Conservation (phyloP, 75 land plant species). For the Sequoiadendron giganteum region DNA sequence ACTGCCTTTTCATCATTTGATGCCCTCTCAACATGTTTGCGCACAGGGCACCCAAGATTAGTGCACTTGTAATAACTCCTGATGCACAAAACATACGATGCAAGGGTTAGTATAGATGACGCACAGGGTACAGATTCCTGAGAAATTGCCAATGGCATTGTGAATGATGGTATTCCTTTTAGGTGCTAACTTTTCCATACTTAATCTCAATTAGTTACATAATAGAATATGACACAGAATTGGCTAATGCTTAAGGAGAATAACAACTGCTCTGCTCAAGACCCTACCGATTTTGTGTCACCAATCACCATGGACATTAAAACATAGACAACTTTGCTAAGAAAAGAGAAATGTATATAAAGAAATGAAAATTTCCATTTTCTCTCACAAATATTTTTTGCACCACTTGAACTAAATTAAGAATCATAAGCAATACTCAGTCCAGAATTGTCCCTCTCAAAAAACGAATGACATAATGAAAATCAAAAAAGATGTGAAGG, state of each 20-base stretch:
- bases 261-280: background rate
- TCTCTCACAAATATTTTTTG: background rate
- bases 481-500: background rate
- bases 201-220: background rate
- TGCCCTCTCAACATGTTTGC: slow-evolving; percentile 91
- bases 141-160: background rate
- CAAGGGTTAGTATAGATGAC: background rate
- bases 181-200: background rate
- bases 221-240: background rate
- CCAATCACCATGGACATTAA: background rate
- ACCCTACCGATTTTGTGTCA: background rate
- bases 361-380: background rate
- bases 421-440: background rate
- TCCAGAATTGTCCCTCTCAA: background rate
- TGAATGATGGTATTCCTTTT: background rate
- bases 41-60: slow-evolving; percentile 68
- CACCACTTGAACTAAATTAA: background rate
- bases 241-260: background rate
- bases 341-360: background rate
- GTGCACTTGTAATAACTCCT: slow-evolving; percentile 99
- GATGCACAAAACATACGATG: slow-evolving; percentile 10
- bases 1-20: slow-evolving; percentile 77
- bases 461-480: background rate
- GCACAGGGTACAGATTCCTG: background rate
- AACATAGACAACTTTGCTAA: background rate